Conservation (phyloP, 225 moss, liverwort and hornwort genomes). For the Pseudisothecium myosuroides region DNA sequence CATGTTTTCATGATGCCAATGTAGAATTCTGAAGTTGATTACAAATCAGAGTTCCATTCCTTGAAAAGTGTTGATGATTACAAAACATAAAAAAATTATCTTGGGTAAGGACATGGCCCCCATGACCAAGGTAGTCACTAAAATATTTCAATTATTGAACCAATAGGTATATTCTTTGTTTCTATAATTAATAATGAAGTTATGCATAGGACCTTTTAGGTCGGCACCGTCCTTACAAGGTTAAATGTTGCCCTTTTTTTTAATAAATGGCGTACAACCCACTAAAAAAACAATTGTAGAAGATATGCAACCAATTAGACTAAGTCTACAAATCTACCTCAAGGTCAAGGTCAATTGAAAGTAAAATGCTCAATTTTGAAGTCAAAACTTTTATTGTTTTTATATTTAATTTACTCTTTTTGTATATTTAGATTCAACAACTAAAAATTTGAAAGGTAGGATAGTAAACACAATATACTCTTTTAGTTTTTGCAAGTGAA, state of each 20-base stretch:
- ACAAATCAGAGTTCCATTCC: not conserved
- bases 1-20: not conserved
- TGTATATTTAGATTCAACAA: not conserved
- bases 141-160: not conserved
- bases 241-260: not conserved
- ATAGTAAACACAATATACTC: no score
- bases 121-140: not conserved
- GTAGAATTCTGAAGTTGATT: not conserved
- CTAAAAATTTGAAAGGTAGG: not conserved
- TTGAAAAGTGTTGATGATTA: not conserved
- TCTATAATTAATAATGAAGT: not conserved
- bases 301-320: not conserved
- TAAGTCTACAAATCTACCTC: not conserved
- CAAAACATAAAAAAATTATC: accelerated
- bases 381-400: not conserved
- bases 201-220: not conserved
- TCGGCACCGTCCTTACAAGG: accelerated
- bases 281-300: not conserved
- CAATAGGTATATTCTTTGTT: not conserved
- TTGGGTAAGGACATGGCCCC: accelerated
- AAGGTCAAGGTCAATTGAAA: not conserved
- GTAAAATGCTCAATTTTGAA: not conserved
- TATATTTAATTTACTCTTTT: not conserved
- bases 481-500: not conserved
- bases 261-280: not conserved